Percentiles rank a stretch among this genome's conserved stretches.
Evolutionary conservation across 768 basidiomycete genomes (phyloP).

Genomic region (Hebeloma cylindrosporum): DNA sequence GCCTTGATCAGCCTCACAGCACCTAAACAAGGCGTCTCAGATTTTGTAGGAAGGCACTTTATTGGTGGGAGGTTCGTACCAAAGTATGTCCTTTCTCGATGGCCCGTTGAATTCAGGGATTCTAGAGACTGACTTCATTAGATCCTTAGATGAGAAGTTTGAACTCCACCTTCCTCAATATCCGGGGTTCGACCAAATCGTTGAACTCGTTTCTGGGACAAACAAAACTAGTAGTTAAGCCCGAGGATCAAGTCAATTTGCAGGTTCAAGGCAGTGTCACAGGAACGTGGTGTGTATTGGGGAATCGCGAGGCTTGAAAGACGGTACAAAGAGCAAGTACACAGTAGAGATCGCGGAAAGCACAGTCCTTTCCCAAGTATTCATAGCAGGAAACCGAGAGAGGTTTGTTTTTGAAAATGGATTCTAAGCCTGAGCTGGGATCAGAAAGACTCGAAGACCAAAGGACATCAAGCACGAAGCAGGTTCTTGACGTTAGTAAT

Average conservation of each 20-base stretch:
- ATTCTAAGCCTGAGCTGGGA: too few relatives aligned
- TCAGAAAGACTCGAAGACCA: too few relatives aligned
- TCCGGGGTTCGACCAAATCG: slow-evolving; percentile 77
- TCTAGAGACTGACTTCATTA: slow-evolving; percentile 29
- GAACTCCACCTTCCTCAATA: slow-evolving; percentile 81
- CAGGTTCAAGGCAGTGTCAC: not conserved
- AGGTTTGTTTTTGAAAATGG: too few relatives aligned
- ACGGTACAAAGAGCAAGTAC: not conserved
- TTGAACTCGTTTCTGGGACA: slow-evolving; percentile 56
- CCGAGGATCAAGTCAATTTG: not conserved
- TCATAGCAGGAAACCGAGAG: too few relatives aligned
- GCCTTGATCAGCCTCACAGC: slow-evolving; percentile 91
- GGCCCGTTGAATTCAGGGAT: not conserved
- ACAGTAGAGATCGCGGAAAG: not conserved
- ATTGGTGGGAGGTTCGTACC: slow-evolving; percentile 93
- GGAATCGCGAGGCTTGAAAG: not conserved
- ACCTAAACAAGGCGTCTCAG: slow-evolving; percentile 84
- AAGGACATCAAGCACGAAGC: slow-evolving; percentile 12
- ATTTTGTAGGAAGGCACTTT: slow-evolving; percentile 83
- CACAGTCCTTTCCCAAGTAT: not conserved
- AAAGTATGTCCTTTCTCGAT: too few relatives aligned
- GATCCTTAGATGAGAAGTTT: slow-evolving; percentile 70
- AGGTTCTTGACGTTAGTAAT: slow-evolving; percentile 21
- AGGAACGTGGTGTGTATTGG: not conserved
- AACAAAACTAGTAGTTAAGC: not conserved